These are phyloP conservation scores for Spatholobus suberectus DNA, from an alignment of 306 rosid genomes.

Conservation along the genomic window DNA sequence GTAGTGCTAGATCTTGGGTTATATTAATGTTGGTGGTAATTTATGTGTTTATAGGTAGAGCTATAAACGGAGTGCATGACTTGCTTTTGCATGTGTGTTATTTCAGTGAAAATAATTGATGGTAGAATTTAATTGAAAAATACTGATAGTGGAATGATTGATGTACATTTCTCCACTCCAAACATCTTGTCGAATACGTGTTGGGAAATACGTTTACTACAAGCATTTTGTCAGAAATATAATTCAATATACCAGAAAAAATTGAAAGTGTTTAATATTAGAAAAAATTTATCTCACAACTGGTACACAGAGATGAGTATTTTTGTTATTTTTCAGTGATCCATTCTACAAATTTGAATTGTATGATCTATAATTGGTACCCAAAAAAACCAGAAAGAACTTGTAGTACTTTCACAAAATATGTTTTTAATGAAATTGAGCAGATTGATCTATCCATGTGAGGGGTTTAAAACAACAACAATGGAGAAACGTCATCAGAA, in stretches of 20 bases:
- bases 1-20: not conserved
- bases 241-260: not conserved
- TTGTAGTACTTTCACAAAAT: not conserved
- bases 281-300: not conserved
- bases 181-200: no score
- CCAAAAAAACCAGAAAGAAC: not conserved
- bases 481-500: not conserved
- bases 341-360: not conserved
- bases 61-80: no score
- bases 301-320: not conserved
- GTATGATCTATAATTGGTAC: no score
- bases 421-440: not conserved
- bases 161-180: no score
- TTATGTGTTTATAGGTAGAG: no score
- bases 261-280: not conserved
- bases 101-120: no score
- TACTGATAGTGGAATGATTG: no score
- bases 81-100: no score
- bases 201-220: no score
- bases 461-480: not conserved
- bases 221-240: not conserved
- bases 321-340: not conserved
- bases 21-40: not conserved
- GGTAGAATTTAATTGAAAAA: no score
- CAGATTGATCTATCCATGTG: not conserved